Conservation (phyloP, 108 stramenopile species). For the Ochromonas danica region DNA sequence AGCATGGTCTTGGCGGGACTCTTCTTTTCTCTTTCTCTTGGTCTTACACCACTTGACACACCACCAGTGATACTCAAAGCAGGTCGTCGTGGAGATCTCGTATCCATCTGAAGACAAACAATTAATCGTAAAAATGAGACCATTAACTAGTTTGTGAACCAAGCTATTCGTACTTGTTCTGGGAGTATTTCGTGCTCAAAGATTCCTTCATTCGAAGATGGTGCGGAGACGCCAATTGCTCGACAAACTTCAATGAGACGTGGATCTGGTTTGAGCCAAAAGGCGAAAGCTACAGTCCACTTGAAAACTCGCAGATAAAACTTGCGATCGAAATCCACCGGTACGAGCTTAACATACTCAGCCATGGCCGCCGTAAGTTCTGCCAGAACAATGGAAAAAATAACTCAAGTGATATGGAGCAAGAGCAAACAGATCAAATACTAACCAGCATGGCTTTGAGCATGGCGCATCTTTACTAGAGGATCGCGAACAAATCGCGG, state of each 20-base stretch:
- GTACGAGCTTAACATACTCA: slow-evolving; percentile 25
- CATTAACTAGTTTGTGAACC: no score
- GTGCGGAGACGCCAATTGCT: no score
- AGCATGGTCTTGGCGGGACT: no score
- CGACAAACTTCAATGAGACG: no score
- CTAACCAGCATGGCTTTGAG: background rate
- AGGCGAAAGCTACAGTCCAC: slow-evolving; percentile 26
- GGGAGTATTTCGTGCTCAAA: no score
- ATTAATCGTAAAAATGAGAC: no score
- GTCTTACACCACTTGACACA: background rate
- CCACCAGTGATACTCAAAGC: no score
- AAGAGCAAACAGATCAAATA: background rate
- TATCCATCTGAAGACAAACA: no score
- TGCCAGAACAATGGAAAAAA: background rate
- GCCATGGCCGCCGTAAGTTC: background rate
- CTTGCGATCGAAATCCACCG: background rate
- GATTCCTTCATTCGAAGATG: no score
- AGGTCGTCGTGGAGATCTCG: no score
- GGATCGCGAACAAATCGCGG: slow-evolving; percentile 19
- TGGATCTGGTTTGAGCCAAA: no score
- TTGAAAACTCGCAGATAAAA: slow-evolving; percentile 30
- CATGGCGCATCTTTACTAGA: background rate
- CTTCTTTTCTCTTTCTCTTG: background rate
- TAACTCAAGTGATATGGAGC: background rate
- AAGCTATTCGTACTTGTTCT: no score